Conservation (phyloP, 371 early-diverging fungal genomes). For the Funneliformis caledonium region DNA sequence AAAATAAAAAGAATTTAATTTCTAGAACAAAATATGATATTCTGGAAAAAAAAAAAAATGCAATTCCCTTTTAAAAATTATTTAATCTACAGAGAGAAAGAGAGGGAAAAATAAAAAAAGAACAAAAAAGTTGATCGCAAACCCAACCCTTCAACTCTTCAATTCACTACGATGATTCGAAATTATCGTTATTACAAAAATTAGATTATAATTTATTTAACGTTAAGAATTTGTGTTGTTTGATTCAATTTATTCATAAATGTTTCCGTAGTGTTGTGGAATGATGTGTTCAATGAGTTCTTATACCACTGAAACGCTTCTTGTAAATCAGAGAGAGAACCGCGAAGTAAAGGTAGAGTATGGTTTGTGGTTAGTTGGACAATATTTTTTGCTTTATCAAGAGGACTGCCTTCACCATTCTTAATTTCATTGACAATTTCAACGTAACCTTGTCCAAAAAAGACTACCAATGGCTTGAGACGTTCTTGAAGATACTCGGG, state of each 20-base stretch:
- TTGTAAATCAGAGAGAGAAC: slow-evolving; percentile 53
- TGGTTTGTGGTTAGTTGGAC: slow-evolving; percentile 55
- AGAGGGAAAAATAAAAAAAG: too few species aligned
- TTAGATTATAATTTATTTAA: not conserved
- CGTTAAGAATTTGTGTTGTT: not conserved
- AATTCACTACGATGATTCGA: too few species aligned
- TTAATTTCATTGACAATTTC: slow-evolving; percentile 51
- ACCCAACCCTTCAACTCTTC: too few species aligned
- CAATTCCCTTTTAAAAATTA: too few species aligned
- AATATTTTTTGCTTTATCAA: slow-evolving; percentile 61
- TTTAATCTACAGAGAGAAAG: too few species aligned
- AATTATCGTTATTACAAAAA: not conserved
- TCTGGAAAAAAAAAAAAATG: too few species aligned
- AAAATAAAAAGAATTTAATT: too few species aligned
- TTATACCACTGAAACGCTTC: slow-evolving; percentile 44
- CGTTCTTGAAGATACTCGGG: slow-evolving; percentile 46
- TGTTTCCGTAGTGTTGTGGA: not conserved
- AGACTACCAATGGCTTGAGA: slow-evolving; percentile 53
- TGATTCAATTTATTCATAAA: not conserved
- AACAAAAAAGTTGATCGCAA: too few species aligned
- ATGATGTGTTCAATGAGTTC: not conserved
- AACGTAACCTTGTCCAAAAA: slow-evolving; percentile 57
- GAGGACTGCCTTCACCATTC: slow-evolving; percentile 53
- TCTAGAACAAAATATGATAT: too few species aligned
- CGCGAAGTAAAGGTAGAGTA: slow-evolving; percentile 55